Conservation (phyloP, 2,329 filamentous ascomycete genomes). For the Elsinoe australis region DNA sequence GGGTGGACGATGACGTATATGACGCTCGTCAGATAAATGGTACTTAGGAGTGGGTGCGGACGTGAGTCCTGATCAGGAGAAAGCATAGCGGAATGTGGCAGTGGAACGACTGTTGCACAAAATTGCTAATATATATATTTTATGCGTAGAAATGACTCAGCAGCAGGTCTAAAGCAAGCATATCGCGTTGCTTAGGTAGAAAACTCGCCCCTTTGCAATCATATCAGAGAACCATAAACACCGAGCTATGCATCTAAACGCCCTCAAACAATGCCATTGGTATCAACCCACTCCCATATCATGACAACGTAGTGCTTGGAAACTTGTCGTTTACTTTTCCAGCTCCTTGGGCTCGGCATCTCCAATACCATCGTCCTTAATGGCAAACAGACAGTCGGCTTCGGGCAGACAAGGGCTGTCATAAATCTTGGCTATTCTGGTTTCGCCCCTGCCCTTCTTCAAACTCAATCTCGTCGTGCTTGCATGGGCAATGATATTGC, state of each 20-base stretch:
- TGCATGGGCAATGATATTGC: conserved; percentile 97
- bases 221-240: neutral
- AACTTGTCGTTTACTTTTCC: conserved; percentile 57
- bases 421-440: conserved; percentile 97
- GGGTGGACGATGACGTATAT: no score
- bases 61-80: no score
- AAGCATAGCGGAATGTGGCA: no score
- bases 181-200: neutral
- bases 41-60: no score
- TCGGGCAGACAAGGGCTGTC: conserved; percentile 96
- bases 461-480: conserved; percentile 90
- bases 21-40: no score
- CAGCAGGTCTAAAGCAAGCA: no score
- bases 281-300: neutral
- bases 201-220: neutral
- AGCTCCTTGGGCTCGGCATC: conserved; percentile 93
- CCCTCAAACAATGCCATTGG: neutral
- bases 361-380: conserved; percentile 92
- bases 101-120: no score
- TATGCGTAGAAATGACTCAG: no score
- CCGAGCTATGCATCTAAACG: conserved; percentile 8
- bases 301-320: conserved; percentile 26
- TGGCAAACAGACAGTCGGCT: conserved; percentile 93
- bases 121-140: no score
- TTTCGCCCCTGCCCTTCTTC: conserved; percentile 93